Evolutionary conservation across 2,329 filamentous ascomycete species (phyloP).

Genomic region (Ustilaginoidea virens): DNA sequence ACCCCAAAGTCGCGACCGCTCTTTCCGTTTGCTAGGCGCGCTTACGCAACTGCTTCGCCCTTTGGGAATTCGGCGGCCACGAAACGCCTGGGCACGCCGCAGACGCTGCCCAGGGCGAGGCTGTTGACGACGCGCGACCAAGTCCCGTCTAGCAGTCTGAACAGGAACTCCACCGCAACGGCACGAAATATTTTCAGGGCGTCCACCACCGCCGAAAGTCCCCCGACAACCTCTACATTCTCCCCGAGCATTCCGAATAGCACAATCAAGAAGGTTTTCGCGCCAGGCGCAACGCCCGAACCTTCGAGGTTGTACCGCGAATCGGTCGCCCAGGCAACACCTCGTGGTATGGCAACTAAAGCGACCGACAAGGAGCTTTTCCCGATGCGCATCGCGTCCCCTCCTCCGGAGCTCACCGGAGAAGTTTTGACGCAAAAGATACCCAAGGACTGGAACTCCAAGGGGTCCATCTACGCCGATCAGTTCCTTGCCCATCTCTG

Average conservation of each 20-base stretch:
- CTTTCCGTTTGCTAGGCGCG: constrained; percentile 28
- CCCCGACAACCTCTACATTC: constrained; percentile 21
- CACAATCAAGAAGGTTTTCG: constrained; percentile 32
- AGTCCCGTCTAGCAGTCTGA: constrained; percentile 18
- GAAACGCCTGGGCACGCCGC: constrained; percentile 23
- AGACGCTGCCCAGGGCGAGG: constrained; percentile 21
- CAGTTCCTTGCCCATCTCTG: constrained; percentile 42
- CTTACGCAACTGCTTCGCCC: constrained; percentile 23
- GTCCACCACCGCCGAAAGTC: constrained; percentile 19
- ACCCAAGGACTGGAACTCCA: constrained; percentile 33
- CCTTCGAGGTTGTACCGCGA: constrained; percentile 26
- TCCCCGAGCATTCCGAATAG: constrained; percentile 29
- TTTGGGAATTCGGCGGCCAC: constrained; percentile 9
- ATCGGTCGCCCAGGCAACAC: constrained; percentile 29
- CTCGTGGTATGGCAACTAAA: constrained; percentile 33
- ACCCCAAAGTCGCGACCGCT: constrained; percentile 24
- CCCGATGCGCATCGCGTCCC: constrained; percentile 41
- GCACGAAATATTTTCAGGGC: constrained; percentile 27
- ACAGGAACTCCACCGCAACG: constrained; percentile 18
- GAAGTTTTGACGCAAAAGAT: constrained; percentile 37
- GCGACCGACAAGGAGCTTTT: constrained; percentile 36
- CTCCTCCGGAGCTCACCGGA: constrained; percentile 39
- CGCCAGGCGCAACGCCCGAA: constrained; percentile 27
- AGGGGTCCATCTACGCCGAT: constrained; percentile 43
- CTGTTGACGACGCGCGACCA: constrained; percentile 20